phyloP scores from a whole-genome alignment of 345 rosid genomes.

The Aquilaria yunnanensis region DNA sequence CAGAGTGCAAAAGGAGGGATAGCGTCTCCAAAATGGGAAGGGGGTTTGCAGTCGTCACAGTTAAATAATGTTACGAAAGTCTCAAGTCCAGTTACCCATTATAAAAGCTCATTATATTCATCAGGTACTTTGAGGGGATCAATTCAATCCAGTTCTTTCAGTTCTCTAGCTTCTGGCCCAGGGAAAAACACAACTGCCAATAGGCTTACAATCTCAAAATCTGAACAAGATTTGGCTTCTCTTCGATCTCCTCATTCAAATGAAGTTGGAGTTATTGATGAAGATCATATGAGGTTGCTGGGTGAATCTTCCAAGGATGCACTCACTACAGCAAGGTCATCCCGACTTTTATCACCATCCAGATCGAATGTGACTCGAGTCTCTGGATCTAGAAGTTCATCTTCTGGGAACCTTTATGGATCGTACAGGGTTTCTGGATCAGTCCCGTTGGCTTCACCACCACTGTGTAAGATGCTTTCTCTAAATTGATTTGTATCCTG shows the following conservation, averaged over 20 bases:
- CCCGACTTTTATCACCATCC: slow-evolving; percentile 58
- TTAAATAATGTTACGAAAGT: slow-evolving; percentile 32
- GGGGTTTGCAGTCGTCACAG: slow-evolving; percentile 35
- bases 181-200: slow-evolving; percentile 42
- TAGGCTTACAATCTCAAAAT: slow-evolving; percentile 56
- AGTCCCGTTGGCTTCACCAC: slow-evolving; percentile 46
- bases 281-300: slow-evolving; percentile 41
- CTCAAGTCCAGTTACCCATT: slow-evolving; percentile 24
- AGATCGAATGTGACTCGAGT: slow-evolving; percentile 33
- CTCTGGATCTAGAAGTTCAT: slow-evolving; percentile 39
- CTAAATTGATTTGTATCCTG: slow-evolving; percentile 10
- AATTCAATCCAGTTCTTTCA: slow-evolving; percentile 41
- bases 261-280: slow-evolving; percentile 41
- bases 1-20: slow-evolving; percentile 39
- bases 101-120: slow-evolving; percentile 43
- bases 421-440: slow-evolving; percentile 35
- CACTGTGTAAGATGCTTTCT: slow-evolving; percentile 71
- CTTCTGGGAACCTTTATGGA: slow-evolving; percentile 33
- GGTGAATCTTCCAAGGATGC: slow-evolving; percentile 35
- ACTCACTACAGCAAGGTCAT: slow-evolving; percentile 33
- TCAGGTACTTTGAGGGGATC: slow-evolving; percentile 45
- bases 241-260: slow-evolving; percentile 51
- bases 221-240: slow-evolving; percentile 78
- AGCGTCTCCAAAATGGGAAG: slow-evolving; percentile 60
- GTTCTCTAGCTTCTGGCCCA: slow-evolving; percentile 40